Conservation (phyloP, 1,284 basidiomycete genomes). For the Papiliotrema laurentii region DNA sequence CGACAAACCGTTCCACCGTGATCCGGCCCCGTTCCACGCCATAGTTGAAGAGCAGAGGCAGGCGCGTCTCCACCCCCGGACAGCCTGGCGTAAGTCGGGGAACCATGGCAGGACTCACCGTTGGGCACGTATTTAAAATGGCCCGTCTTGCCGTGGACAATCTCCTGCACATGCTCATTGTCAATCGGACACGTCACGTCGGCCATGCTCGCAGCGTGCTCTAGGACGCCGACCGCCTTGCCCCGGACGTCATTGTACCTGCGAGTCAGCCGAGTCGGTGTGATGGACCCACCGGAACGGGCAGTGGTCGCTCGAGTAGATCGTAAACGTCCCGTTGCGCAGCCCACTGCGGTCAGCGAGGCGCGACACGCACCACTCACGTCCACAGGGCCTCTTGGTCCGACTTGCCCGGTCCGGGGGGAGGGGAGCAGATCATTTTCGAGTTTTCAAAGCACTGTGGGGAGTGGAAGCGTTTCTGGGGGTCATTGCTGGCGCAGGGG, state of each 20-base stretch:
- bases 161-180: not conserved
- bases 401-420: constrained; percentile 6
- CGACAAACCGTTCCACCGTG: constrained; percentile 12
- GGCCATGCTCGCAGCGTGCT: constrained; percentile 1
- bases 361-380: constrained; percentile 1
- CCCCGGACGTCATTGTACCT: constrained; percentile 6
- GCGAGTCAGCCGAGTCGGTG: no score
- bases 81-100: not conserved
- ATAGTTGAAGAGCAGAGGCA: constrained; percentile 13
- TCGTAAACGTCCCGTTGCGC: constrained; percentile 18
- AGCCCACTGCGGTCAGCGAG: constrained; percentile 7
- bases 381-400: constrained; percentile 8
- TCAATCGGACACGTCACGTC: not conserved
- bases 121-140: constrained; percentile 16
- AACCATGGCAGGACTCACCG: constrained; percentile 3
- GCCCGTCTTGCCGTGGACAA: constrained; percentile 5
- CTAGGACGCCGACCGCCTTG: constrained; percentile 11
- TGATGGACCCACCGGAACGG: no score
- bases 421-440: constrained; percentile 15
- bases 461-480: constrained; percentile 10
- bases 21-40: constrained; percentile 11
- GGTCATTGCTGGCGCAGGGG: no score
- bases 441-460: constrained; percentile 12
- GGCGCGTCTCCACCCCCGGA: constrained; percentile 15
- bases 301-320: constrained; percentile 18